Base-by-base conservation (phyloP, 164 flowering plant species). In the Protea cynaroides region DNA sequence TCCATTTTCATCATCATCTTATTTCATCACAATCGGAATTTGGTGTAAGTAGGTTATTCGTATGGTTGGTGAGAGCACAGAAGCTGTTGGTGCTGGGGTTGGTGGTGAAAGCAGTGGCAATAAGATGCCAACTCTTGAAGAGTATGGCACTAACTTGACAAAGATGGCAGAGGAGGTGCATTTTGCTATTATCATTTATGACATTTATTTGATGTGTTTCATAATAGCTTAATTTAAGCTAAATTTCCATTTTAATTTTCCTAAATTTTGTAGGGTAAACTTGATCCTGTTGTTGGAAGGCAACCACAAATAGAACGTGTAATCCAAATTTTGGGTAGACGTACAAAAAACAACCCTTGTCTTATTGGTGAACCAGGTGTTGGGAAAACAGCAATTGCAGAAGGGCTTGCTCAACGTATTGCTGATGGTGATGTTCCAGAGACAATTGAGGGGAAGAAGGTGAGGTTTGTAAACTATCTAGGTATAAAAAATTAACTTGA, bases 31-130 rank as follows among this genome's bases (percentile, higher is more conserved):
- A 3, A 18, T 53, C 46, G 1, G 46, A 40, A 40, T 38, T 65
- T 77, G 56, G 29, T 29, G 37, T 24, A 37, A 29, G 1, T 65
- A 85, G 90, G 90, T 85, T 57, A 86, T 89, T 34, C 86, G 90
- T 34, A 89, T 86, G 96, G 90, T 89, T n/a, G 92, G 96, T 66
- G 96, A 89, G 72, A 87, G 82, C 71, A 70, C 82, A 15, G 90
- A 89, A 67, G 80, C 86, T 64, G 82, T 84, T 71, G 78, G 83
- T 71, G 86, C 85, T 56, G 71, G 78, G 71, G 82, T 79, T 79
- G 84, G 88, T 47, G 82, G 82, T 46, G 75, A 81, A 57, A 71
- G 69, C 64, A 73, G 79, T 59, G 73, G 75, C 65, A 84, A 72
- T 64, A 86, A 84, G 70, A 84, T 79, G 82, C 87, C 89, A 19